Evolutionary conservation across 2,329 filamentous ascomycete genomes (phyloP), one percentile per base, ranked within the genome.

Genomic region (Pezicula radicicola): DNA sequence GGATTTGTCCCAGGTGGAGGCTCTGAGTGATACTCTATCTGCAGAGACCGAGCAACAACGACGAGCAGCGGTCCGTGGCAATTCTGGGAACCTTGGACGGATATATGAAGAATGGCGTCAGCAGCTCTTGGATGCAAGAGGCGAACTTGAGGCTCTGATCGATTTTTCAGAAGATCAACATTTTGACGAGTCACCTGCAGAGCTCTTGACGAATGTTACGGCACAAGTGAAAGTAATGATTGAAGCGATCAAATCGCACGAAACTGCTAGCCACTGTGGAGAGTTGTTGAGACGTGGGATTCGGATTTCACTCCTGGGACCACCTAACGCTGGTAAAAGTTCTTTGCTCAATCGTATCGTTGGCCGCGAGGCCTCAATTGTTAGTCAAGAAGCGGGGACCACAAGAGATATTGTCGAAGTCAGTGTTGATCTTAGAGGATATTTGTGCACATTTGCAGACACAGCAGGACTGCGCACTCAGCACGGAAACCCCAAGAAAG

Each of bases 161-260:
- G 94, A 99, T 70, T 99, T 99, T 67, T 88, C 90, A 1, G 94
- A 99, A 68, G 94, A 97, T 64, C 93, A 99, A 70, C 89, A 97
- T 72, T 96, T 99, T 64, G 92, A 97, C 60, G 91, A 96, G 69
- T 87, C 89, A 3, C 88, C 91, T 1, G 72, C 78, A 0, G 80
- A 88, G 50, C 76, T 97, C 19, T 78, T 95, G 42, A 68, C 66
- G 1, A 90, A 85, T 46, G 89, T 97, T 28, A 79, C 83, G 1
- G 60, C 59, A 0, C 84, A 91, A 63, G 81, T 96, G 2, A 65
- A 68, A 1, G 68, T 64, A 1, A 80, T 97, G 51, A 73, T 84
- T 50, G 65, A 68, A 28, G 78, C 85, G 51, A 85, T 97, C 53
- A 72, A 75, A 13, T 68, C 83, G 30, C 89, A 96, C 69, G 82